Evolutionary conservation across 1,284 basidiomycete genomes (phyloP).

Genomic region (Stereum hirsutum): DNA sequence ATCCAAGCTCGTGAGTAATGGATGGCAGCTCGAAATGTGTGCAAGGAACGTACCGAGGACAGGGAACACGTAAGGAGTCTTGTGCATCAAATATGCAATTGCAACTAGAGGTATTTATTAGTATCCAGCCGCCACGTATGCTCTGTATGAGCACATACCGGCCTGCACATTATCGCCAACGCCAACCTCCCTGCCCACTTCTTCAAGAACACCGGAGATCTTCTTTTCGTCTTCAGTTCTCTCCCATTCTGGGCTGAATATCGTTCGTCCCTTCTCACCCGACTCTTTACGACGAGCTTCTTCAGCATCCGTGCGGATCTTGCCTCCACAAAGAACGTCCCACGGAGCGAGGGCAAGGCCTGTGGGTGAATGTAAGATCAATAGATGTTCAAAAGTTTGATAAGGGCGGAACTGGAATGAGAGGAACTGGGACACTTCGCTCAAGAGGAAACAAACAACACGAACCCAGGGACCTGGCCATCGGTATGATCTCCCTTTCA

Average conservation of each 20-base stretch:
- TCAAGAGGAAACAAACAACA: not conserved
- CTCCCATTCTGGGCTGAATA: constrained; percentile 10
- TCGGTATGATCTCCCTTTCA: constrained; percentile 45
- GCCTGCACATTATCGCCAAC: constrained; percentile 19
- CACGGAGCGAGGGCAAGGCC: constrained; percentile 33
- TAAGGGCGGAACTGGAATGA: not conserved
- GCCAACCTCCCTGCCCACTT: constrained; percentile 31
- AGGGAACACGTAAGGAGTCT: constrained; percentile 20
- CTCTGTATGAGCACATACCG: constrained; percentile 11
- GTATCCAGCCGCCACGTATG: not conserved
- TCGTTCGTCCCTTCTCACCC: constrained; percentile 10
- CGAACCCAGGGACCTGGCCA: constrained; percentile 32
- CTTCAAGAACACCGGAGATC: constrained; percentile 14
- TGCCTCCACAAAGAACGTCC: constrained; percentile 27
- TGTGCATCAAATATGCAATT: constrained; percentile 15
- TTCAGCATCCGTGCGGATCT: constrained; percentile 25
- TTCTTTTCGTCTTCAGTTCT: constrained; percentile 12
- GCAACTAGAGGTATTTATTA: constrained; percentile 5
- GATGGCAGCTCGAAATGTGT: no score
- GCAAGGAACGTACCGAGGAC: no score
- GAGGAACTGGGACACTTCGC: not conserved
- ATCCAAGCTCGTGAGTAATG: no score
- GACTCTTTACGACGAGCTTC: constrained; percentile 15
- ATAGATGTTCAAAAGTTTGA: not conserved
- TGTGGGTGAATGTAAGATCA: not conserved